Evolutionary conservation across 2,329 filamentous ascomycete species (phyloP).

Genomic region (Phoma herbarum): DNA sequence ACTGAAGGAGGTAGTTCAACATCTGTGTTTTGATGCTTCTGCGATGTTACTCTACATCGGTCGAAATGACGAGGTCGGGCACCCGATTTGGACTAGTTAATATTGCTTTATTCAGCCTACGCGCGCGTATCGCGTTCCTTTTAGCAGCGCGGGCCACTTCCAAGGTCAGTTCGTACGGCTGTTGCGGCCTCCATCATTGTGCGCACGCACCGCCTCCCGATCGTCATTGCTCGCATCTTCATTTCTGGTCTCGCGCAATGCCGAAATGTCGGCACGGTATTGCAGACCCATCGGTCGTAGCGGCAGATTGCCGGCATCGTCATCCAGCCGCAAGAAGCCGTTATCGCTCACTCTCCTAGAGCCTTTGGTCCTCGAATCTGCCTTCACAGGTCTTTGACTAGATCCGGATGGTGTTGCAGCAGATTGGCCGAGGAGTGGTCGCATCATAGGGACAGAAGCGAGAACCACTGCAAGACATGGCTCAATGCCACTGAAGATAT

Average conservation of each 20-base stretch:
- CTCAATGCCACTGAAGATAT: slow-evolving; percentile 3
- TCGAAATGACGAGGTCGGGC: background rate
- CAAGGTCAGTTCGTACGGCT: background rate
- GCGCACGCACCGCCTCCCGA: background rate
- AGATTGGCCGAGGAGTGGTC: background rate
- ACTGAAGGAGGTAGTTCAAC: background rate
- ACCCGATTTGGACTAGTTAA: background rate
- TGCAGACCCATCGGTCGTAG: background rate
- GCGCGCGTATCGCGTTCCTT: background rate
- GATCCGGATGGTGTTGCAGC: background rate
- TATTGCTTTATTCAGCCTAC: background rate
- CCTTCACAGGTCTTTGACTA: background rate
- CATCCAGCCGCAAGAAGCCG: background rate
- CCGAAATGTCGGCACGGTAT: background rate
- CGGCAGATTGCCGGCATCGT: background rate
- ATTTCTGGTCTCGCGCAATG: background rate
- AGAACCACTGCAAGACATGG: slow-evolving; percentile 1
- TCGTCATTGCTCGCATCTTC: background rate
- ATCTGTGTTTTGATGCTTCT: background rate
- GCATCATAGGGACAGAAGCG: background rate
- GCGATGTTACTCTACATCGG: background rate
- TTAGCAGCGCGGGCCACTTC: background rate
- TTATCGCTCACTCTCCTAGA: background rate
- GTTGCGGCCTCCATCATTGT: background rate
- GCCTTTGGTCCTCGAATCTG: background rate